Evolutionary conservation across 768 basidiomycete species (phyloP).

Genomic region (Tylopilus sp.): DNA sequence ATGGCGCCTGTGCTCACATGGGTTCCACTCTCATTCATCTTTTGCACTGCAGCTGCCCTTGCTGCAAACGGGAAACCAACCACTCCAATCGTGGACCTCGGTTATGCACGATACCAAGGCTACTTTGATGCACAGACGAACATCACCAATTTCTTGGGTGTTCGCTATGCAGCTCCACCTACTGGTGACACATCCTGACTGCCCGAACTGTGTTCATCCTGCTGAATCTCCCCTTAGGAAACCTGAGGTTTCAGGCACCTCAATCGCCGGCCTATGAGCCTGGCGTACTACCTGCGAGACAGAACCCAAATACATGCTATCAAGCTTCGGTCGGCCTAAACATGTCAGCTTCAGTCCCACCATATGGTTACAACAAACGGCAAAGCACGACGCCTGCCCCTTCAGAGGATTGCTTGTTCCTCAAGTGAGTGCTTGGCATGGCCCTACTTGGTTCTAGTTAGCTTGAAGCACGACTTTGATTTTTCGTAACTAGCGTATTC

Average conservation of each 20-base stretch:
- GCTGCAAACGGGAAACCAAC: not conserved
- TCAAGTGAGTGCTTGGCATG: not conserved
- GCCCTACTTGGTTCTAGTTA: too few relatives aligned
- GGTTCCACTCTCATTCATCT: not conserved
- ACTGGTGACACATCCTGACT: constrained; percentile 29
- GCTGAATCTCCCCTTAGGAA: constrained; percentile 4
- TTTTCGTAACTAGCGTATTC: not conserved
- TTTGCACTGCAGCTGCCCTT: not conserved
- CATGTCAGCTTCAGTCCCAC: constrained; percentile 5
- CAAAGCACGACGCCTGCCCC: not conserved
- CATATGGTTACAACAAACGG: constrained; percentile 6
- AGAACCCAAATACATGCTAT: constrained; percentile 26
- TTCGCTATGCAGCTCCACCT: constrained; percentile 49
- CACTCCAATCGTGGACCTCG: constrained; percentile 19
- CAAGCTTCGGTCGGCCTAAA: constrained; percentile 12
- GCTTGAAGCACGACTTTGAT: not conserved
- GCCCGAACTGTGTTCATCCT: not conserved
- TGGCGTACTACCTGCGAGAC: constrained; percentile 26
- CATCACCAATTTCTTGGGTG: constrained; percentile 23
- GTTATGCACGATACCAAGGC: constrained; percentile 17
- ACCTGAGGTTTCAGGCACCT: constrained; percentile 29
- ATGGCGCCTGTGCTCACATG: constrained; percentile 1
- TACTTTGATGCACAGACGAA: constrained; percentile 18
- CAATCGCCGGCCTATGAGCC: constrained; percentile 16
- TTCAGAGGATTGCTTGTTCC: not conserved